phyloP scores from a whole-genome alignment of 1,284 basidiomycete species.

The Gymnopus androsaceus region DNA sequence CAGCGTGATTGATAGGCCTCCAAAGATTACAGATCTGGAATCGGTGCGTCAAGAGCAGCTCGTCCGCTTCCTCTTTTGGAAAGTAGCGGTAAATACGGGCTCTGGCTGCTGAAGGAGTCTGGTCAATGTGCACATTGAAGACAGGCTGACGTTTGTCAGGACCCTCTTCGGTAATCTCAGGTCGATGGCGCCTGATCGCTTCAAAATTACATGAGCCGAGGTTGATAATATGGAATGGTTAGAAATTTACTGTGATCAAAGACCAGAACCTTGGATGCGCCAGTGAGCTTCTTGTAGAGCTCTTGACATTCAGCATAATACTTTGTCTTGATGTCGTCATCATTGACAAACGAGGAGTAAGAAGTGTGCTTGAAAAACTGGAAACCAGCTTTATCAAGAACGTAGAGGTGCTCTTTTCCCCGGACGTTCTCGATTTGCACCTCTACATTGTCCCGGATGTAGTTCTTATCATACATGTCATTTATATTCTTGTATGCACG shows the following conservation, averaged over 20 bases:
- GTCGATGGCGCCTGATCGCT: slow-evolving; percentile 45
- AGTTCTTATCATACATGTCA: slow-evolving; percentile 8
- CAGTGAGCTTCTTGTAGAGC: slow-evolving; percentile 61
- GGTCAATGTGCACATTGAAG: slow-evolving; percentile 57
- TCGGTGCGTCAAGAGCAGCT: slow-evolving; percentile 46
- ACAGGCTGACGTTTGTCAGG: slow-evolving; percentile 48
- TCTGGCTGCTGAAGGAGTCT: slow-evolving; percentile 50
- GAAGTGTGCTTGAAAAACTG: slow-evolving; percentile 41
- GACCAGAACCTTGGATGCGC: slow-evolving; percentile 56
- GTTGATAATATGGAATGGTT: not conserved
- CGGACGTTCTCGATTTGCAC: slow-evolving; percentile 53
- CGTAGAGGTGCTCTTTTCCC: slow-evolving; percentile 48
- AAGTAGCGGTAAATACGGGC: slow-evolving; percentile 54
- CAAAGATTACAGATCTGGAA: slow-evolving; percentile 77
- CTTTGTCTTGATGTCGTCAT: slow-evolving; percentile 49
- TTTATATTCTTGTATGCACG: slow-evolving; percentile 14
- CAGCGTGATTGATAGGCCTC: slow-evolving; percentile 59
- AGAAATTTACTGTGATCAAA: slow-evolving; percentile 65
- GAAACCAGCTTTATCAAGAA: slow-evolving; percentile 60
- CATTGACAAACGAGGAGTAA: slow-evolving; percentile 47
- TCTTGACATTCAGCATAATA: slow-evolving; percentile 65
- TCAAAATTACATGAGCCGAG: not conserved
- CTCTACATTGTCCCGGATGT: slow-evolving; percentile 2
- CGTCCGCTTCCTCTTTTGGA: slow-evolving; percentile 44
- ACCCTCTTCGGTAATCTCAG: slow-evolving; percentile 37